Percentiles rank a stretch among this genome's conserved stretches.
Evolutionary conservation across 2,329 filamentous ascomycete species (phyloP).

Genomic region (Torrubiella hemipterigena): DNA sequence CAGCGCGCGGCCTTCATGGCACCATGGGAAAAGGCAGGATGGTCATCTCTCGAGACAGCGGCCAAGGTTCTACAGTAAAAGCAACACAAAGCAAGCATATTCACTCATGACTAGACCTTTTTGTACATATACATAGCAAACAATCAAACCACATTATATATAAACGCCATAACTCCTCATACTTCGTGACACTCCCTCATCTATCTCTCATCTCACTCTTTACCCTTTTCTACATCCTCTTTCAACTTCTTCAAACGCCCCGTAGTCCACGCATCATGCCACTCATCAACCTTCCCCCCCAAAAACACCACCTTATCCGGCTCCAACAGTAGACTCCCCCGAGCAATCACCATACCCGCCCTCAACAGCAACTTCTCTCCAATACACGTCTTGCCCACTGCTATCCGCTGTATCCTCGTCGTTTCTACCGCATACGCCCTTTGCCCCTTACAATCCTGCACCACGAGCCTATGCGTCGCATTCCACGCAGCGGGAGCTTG

Average conservation of each 20-base stretch:
- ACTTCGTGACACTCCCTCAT: neutral
- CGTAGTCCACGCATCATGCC: slow-evolving; percentile 68
- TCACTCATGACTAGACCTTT: too few species aligned
- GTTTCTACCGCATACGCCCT: slow-evolving; percentile 66
- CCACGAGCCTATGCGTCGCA: slow-evolving; percentile 64
- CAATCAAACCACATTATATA: neutral
- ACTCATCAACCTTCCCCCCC: slow-evolving; percentile 76
- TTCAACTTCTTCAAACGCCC: slow-evolving; percentile 59
- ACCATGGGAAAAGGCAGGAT: slow-evolving; percentile 61
- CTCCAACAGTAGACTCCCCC: slow-evolving; percentile 71
- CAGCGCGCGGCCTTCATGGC: slow-evolving; percentile 69
- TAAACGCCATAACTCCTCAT: neutral
- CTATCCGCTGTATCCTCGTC: slow-evolving; percentile 50
- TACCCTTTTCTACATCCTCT: slow-evolving; percentile 36
- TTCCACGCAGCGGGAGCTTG: slow-evolving; percentile 13
- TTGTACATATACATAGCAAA: neutral
- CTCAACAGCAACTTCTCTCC: slow-evolving; percentile 72
- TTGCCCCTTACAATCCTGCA: slow-evolving; percentile 68
- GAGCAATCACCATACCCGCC: slow-evolving; percentile 50
- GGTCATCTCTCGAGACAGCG: slow-evolving; percentile 40
- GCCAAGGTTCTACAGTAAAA: slow-evolving; percentile 10
- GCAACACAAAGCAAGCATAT: neutral
- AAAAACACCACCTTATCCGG: slow-evolving; percentile 56
- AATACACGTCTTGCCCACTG: slow-evolving; percentile 53
- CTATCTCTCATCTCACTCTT: slow-evolving; percentile 3